Evolutionary conservation across 371 early-diverging fungal species (phyloP).

Genomic region (Rhizopus arrhizus): DNA sequence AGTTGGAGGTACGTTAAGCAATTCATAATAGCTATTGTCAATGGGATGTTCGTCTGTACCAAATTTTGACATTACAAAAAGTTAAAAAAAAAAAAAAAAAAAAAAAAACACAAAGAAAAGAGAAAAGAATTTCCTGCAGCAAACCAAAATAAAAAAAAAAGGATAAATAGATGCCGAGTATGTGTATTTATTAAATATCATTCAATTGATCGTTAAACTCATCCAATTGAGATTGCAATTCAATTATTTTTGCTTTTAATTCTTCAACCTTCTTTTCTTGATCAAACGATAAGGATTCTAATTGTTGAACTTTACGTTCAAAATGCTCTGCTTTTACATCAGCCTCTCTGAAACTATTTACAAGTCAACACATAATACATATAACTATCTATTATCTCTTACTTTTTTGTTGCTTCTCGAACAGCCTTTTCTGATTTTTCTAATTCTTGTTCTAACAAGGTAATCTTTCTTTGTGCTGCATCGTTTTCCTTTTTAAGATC

Average conservation of each 20-base stretch:
- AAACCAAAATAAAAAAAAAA: background rate
- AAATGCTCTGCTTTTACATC: slow-evolving; percentile 82
- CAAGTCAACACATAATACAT: no score
- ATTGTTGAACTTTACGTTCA: slow-evolving; percentile 75
- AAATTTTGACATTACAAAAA: slow-evolving; percentile 38
- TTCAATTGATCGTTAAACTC: slow-evolving; percentile 69
- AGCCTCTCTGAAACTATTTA: slow-evolving; percentile 67
- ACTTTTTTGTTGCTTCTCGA: slow-evolving; percentile 73
- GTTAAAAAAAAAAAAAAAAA: background rate
- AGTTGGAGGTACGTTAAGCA: slow-evolving; percentile 76
- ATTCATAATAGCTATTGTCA: slow-evolving; percentile 84
- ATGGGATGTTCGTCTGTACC: slow-evolving; percentile 76
- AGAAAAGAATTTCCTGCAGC: background rate
- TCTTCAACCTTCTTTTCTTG: slow-evolving; percentile 70
- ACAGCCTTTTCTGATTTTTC: slow-evolving; percentile 68
- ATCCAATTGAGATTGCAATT: slow-evolving; percentile 69
- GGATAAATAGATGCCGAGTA: slow-evolving; percentile 4
- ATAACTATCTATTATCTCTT: slow-evolving; percentile 24
- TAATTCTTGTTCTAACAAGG: slow-evolving; percentile 67
- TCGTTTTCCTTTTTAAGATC: slow-evolving; percentile 68
- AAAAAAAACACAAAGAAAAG: slow-evolving; percentile 1
- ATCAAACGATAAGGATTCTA: slow-evolving; percentile 61
- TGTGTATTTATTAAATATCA: slow-evolving; percentile 55
- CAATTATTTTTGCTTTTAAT: slow-evolving; percentile 57
- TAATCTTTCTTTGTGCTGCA: slow-evolving; percentile 64